Conservation (phyloP, 2,329 filamentous ascomycete species). For the Botrytis porri region DNA sequence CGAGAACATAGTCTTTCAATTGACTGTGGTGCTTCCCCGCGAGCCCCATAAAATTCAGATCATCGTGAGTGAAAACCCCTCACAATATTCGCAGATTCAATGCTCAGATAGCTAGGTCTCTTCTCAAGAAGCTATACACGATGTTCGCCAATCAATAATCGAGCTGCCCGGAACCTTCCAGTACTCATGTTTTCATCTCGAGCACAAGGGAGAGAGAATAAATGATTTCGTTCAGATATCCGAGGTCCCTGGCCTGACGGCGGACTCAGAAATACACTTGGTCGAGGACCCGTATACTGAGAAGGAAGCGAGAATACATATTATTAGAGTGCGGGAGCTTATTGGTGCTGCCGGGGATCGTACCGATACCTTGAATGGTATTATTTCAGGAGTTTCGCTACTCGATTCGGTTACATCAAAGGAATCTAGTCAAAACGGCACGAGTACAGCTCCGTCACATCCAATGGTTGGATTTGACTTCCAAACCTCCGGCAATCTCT, state of each 20-base stretch:
- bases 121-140: slow-evolving; percentile 92
- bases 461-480: slow-evolving; percentile 75
- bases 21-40: slow-evolving; percentile 80
- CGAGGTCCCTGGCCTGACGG: slow-evolving; percentile 75
- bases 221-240: slow-evolving; percentile 94
- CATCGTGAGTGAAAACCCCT: slow-evolving; percentile 58
- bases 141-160: slow-evolving; percentile 94
- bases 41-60: slow-evolving; percentile 76
- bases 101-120: slow-evolving; percentile 61
- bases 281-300: slow-evolving; percentile 97
- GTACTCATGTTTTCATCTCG: slow-evolving; percentile 98
- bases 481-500: slow-evolving; percentile 62
- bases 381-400: slow-evolving; percentile 79
- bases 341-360: slow-evolving; percentile 89
- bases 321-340: slow-evolving; percentile 85
- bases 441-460: slow-evolving; percentile 45
- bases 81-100: slow-evolving; percentile 7
- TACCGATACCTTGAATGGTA: slow-evolving; percentile 80
- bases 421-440: slow-evolving; percentile 40
- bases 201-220: slow-evolving; percentile 82
- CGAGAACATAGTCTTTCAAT: slow-evolving; percentile 47
- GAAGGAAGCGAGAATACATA: slow-evolving; percentile 94
- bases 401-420: slow-evolving; percentile 67
- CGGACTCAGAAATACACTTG: slow-evolving; percentile 74
- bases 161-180: slow-evolving; percentile 90